Evolutionary conservation across 2,329 filamentous ascomycete species (phyloP).

Genomic region (Diatrype stigma): DNA sequence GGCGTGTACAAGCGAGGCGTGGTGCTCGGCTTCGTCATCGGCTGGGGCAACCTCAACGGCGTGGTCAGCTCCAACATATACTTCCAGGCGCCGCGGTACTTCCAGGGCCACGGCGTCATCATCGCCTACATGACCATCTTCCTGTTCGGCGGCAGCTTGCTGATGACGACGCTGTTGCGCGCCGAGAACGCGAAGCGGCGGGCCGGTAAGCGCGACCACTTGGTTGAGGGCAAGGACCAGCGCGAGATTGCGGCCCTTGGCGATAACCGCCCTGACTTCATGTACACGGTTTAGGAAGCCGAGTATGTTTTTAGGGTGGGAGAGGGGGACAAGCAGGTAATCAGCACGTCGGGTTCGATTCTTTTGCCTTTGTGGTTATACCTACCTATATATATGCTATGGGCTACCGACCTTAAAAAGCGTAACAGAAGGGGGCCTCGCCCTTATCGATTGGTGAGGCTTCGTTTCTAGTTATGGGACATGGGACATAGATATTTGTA

Average conservation of each 20-base stretch:
- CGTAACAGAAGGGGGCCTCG: too few species aligned
- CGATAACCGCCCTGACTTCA: slow-evolving; percentile 66
- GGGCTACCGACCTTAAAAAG: too few species aligned
- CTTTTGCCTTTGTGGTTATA: too few species aligned
- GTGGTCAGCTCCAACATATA: slow-evolving; percentile 83
- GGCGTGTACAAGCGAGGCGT: slow-evolving; percentile 90
- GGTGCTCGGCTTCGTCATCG: slow-evolving; percentile 84
- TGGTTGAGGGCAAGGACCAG: slow-evolving; percentile 58
- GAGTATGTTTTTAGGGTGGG: too few species aligned
- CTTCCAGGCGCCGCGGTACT: slow-evolving; percentile 59
- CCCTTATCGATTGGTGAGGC: too few species aligned
- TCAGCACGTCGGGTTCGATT: too few species aligned
- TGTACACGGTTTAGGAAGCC: slow-evolving; percentile 55
- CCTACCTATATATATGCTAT: too few species aligned
- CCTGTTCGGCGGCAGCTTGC: slow-evolving; percentile 63
- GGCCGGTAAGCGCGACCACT: slow-evolving; percentile 60
- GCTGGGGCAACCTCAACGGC: slow-evolving; percentile 89
- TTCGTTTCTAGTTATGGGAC: too few species aligned
- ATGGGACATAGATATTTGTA: too few species aligned
- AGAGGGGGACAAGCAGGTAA: too few species aligned
- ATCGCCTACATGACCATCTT: slow-evolving; percentile 69
- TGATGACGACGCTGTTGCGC: slow-evolving; percentile 58
- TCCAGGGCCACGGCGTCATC: slow-evolving; percentile 70
- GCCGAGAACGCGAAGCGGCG: slow-evolving; percentile 65
- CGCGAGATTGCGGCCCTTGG: slow-evolving; percentile 63